Evolutionary conservation across 2,329 filamentous ascomycete genomes (phyloP), one percentile per base, ranked within the genome.

Genomic region (Claviceps sp.): DNA sequence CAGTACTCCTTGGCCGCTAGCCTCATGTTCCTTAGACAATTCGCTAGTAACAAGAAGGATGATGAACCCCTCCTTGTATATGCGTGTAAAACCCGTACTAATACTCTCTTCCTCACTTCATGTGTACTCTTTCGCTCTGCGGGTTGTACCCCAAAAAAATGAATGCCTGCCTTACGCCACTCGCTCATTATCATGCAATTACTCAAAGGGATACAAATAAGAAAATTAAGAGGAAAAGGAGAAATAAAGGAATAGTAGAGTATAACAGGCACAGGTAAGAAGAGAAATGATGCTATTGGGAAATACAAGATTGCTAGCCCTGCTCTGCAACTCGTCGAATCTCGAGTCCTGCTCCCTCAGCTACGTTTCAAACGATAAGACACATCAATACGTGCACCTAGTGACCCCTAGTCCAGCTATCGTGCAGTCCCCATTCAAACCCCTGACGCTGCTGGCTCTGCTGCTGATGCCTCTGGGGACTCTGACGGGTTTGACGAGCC

Each of bases 361-460:
- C 40, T n/a, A 11, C 30, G 30, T 34, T 11, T 11, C 10, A 34
- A 34, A 34, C 30, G 26, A 11, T 22, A 34, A 34, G 30, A 10
- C 10, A 34, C 30, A 34, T 34, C 30, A 34, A 34, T 4, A 34
- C 16, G 41, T 6, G 6, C 42, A 40, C 11, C 26, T 48, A 51
- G 37, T 54, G 45, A 10, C 50, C 30, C 13, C 47, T 34, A 11
- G 45, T 49, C 55, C 50, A 54, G 16, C 47, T 43, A 22, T 52
- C 50, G 5, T 47, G 48, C 51, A 55, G 43, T 4, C 48, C 54
- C 55, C 53, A 55, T 17, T 41, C 48, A 22, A 46, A 55, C 5
- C 37, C 45, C 37, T 53, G 51, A 4, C 44, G 39, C 17, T 50
- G 46, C 19, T 56, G 54, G 8, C 22, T 16, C 7, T 49, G 49